Evolutionary conservation across 208 protist genomes (phyloP).

Genomic region (Crithidia expoeki): DNA sequence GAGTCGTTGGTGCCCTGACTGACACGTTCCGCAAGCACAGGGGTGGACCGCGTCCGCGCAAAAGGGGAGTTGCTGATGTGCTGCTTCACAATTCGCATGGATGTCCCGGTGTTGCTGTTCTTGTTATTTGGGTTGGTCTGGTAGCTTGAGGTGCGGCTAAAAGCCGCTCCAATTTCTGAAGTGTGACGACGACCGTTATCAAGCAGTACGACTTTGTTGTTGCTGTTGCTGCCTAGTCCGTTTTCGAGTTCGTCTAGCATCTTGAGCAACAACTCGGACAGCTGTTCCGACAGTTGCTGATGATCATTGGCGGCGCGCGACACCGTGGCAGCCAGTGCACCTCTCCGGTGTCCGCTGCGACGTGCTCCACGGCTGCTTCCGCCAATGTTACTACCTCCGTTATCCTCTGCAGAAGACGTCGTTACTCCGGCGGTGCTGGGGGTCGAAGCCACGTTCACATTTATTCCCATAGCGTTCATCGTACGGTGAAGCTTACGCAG

Average conservation of each 20-base stretch:
- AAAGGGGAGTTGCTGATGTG: slow-evolving; percentile 17
- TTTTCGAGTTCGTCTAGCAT: slow-evolving; percentile 21
- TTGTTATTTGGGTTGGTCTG: neutral
- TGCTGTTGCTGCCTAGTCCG: neutral
- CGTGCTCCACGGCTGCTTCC: slow-evolving; percentile 11
- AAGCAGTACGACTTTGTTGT: neutral
- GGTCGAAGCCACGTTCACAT: neutral
- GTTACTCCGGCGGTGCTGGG: neutral
- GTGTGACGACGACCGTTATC: neutral
- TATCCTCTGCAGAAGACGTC: neutral
- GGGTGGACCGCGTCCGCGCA: slow-evolving; percentile 23
- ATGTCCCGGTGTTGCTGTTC: neutral
- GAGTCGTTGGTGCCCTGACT: slow-evolving; percentile 1
- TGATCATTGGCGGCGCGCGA: slow-evolving; percentile 32
- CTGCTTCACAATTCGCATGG: slow-evolving; percentile 27
- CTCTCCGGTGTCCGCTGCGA: slow-evolving; percentile 30
- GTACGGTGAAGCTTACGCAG: slow-evolving; percentile 25
- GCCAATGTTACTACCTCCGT: neutral
- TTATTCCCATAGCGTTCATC: slow-evolving; percentile 9
- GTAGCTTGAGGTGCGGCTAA: slow-evolving; percentile 17
- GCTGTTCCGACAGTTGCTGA: slow-evolving; percentile 27
- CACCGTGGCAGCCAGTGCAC: slow-evolving; percentile 24
- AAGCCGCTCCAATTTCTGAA: slow-evolving; percentile 1
- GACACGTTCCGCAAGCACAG: neutral
- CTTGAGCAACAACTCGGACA: slow-evolving; percentile 19